Percentiles rank a stretch among this genome's conserved stretches.
Evolutionary conservation across 2,329 filamentous ascomycete species (phyloP).

Genomic region (Dothideomycetes sp.): DNA sequence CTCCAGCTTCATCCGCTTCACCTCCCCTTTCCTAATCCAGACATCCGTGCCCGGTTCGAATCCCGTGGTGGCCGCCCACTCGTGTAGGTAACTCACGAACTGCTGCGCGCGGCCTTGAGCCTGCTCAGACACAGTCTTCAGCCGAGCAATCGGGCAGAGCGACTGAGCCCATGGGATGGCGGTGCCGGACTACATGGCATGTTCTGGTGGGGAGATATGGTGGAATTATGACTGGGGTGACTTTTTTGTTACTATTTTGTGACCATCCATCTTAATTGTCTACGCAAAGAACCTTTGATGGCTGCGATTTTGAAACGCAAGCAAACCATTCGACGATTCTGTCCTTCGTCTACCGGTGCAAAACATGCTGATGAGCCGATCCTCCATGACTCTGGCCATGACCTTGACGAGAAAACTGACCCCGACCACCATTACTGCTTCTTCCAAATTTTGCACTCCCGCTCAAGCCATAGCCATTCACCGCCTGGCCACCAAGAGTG

Average conservation of each 20-base stretch:
- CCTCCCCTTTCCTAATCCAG: constrained; percentile 17
- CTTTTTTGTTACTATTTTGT: constrained; percentile 26
- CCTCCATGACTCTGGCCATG: too few species aligned
- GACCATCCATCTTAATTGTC: too few species aligned
- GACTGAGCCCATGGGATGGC: constrained; percentile 42
- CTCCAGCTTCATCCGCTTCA: constrained; percentile 12
- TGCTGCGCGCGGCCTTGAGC: constrained; percentile 40
- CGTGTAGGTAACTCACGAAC: constrained; percentile 45
- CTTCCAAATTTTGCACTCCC: constrained; percentile 21
- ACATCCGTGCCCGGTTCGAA: constrained; percentile 42
- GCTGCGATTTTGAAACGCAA: too few species aligned
- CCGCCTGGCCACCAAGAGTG: constrained; percentile 11
- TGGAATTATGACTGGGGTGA: constrained; percentile 20
- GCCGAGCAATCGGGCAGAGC: constrained; percentile 50
- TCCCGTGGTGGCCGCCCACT: constrained; percentile 42
- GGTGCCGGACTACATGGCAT: constrained; percentile 40
- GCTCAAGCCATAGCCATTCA: constrained; percentile 20
- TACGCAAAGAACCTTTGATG: too few species aligned
- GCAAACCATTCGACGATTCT: too few species aligned
- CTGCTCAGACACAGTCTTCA: constrained; percentile 41
- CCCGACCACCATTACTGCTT: too few species aligned
- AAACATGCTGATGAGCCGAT: too few species aligned
- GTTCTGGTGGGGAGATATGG: constrained; percentile 20
- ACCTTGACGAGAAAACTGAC: too few species aligned
- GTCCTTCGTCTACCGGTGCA: too few species aligned